phyloP scores from a whole-genome alignment of 2,329 filamentous ascomycete genomes.

The Exophiala lecanii-corni region DNA sequence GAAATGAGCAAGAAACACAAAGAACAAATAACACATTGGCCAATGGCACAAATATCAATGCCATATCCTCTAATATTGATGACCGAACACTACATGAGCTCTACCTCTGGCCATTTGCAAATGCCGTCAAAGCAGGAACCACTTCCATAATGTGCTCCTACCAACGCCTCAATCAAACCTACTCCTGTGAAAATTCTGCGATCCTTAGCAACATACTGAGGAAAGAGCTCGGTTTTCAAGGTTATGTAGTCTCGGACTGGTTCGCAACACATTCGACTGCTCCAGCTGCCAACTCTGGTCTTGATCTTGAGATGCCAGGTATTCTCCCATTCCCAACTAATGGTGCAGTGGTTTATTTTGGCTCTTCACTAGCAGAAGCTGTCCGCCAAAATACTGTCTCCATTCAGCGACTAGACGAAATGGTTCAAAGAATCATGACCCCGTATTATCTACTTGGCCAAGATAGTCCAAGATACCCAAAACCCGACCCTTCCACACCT shows the following conservation, averaged over 20 bases:
- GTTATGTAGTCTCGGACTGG: slow-evolving; percentile 45
- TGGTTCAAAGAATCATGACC: slow-evolving; percentile 44
- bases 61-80: slow-evolving; percentile 56
- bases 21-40: slow-evolving; percentile 39
- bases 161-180: slow-evolving; percentile 44
- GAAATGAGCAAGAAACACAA: slow-evolving; percentile 63
- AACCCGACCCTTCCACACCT: slow-evolving; percentile 20
- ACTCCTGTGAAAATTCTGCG: slow-evolving; percentile 46
- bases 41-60: slow-evolving; percentile 43
- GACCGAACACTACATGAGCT: slow-evolving; percentile 72
- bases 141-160: slow-evolving; percentile 47
- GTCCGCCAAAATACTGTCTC: slow-evolving; percentile 38
- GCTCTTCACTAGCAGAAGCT: slow-evolving; percentile 34
- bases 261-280: slow-evolving; percentile 42
- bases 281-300: slow-evolving; percentile 37
- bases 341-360: slow-evolving; percentile 23
- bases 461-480: slow-evolving; percentile 26
- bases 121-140: slow-evolving; percentile 65
- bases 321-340: background rate
- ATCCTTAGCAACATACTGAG: slow-evolving; percentile 46
- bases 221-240: slow-evolving; percentile 48
- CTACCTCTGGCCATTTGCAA: slow-evolving; percentile 74
- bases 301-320: slow-evolving; percentile 45
- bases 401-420: slow-evolving; percentile 42
- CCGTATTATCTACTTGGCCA: slow-evolving; percentile 43